These are phyloP conservation scores for Neoarthrinium moseri DNA, from an alignment of 2,329 filamentous ascomycete species.

Conservation along the genomic window DNA sequence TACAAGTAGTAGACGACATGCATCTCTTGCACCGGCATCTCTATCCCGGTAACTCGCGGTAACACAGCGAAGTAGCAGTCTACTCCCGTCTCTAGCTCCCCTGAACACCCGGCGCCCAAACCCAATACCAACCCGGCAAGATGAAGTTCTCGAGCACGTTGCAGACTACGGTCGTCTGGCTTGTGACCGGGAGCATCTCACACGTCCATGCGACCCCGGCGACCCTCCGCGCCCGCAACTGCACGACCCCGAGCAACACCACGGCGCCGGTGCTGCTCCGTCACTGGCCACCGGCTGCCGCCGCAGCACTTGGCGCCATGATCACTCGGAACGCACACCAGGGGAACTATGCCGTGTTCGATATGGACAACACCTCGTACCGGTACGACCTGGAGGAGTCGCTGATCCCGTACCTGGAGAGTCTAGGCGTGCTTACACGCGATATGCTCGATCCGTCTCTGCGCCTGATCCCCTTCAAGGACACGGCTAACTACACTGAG, in stretches of 20 bases:
- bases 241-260: neutral
- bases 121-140: neutral
- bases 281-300: constrained; percentile 36
- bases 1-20: neutral
- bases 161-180: neutral
- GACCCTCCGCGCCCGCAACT: no score
- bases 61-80: neutral
- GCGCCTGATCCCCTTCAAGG: constrained; percentile 40
- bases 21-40: neutral
- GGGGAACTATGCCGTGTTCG: constrained; percentile 37
- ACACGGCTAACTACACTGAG: constrained; percentile 35
- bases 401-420: constrained; percentile 41
- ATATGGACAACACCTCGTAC: constrained; percentile 46
- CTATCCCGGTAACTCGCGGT: neutral
- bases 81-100: neutral
- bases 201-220: neutral
- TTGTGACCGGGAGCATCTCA: neutral
- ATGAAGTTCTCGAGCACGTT: constrained; percentile 4
- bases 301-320: constrained; percentile 33
- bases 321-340: constrained; percentile 35
- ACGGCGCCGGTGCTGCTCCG: constrained; percentile 1
- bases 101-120: neutral
- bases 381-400: constrained; percentile 42
- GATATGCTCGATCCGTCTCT: constrained; percentile 38
- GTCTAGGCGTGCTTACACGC: constrained; percentile 37